phyloP scores from a whole-genome alignment of 208 protist genomes.

The Leishmania martiniquensis region DNA sequence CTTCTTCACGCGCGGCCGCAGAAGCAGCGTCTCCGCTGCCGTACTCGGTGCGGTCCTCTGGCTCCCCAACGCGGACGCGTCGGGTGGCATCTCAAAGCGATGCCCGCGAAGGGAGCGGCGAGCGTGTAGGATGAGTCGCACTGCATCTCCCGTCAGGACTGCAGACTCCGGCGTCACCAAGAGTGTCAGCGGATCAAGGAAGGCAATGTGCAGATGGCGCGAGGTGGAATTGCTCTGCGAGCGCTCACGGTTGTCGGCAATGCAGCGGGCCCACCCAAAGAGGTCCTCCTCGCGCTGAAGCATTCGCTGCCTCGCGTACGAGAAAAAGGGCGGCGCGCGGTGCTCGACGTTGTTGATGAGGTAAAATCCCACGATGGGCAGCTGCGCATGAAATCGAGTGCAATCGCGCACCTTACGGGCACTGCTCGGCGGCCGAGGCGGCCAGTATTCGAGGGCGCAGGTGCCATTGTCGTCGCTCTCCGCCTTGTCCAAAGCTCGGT shows the following conservation, averaged over 20 bases:
- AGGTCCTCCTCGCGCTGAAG: conserved; percentile 29
- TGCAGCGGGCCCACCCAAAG: conserved; percentile 50
- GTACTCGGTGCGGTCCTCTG: neutral
- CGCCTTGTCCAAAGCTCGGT: conserved; percentile 46
- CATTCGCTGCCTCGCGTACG: conserved; percentile 8
- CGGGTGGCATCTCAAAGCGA: conserved; percentile 14
- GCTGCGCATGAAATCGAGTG: conserved; percentile 51
- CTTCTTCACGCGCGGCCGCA: conserved; percentile 29
- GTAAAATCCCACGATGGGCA: conserved; percentile 57
- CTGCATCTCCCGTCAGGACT: conserved; percentile 23
- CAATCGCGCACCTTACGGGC: conserved; percentile 28
- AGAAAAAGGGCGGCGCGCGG: conserved; percentile 27
- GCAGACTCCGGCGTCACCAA: conserved; percentile 60
- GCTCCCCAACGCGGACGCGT: conserved; percentile 7
- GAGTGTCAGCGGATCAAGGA: conserved; percentile 58
- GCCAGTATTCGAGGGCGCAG: conserved; percentile 45
- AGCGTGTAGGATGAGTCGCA: conserved; percentile 20
- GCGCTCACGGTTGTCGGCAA: conserved; percentile 74
- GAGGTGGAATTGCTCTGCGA: conserved; percentile 68
- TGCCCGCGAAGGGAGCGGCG: conserved; percentile 6
- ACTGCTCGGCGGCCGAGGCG: conserved; percentile 19
- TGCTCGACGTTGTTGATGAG: conserved; percentile 18
- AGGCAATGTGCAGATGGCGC: conserved; percentile 75
- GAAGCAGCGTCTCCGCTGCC: conserved; percentile 6
- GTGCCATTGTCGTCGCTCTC: conserved; percentile 32